Percentiles rank a stretch among this genome's conserved stretches.
Conservation (phyloP, 2,329 filamentous ascomycete species). For the Ampelomyces quisqualis region DNA sequence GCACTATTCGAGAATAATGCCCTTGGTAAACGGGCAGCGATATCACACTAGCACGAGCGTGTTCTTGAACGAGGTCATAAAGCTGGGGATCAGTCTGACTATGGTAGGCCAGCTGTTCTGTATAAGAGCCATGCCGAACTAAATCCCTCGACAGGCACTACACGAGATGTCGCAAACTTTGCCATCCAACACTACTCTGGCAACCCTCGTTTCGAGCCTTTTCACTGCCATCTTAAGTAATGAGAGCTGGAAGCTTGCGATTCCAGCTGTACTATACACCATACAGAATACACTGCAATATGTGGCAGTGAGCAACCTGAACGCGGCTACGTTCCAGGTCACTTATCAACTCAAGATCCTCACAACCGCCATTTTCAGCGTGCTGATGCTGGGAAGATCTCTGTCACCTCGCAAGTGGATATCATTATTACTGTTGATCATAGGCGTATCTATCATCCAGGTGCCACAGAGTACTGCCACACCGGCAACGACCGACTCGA, state of each 20-base stretch:
- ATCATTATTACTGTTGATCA: conserved; percentile 73
- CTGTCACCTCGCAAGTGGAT: conserved; percentile 76
- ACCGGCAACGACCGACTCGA: conserved; percentile 63
- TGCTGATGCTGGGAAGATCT: conserved; percentile 70
- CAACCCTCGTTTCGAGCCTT: conserved; percentile 76
- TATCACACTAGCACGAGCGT: conserved; percentile 95
- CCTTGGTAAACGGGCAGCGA: conserved; percentile 75
- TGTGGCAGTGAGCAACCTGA: conserved; percentile 83
- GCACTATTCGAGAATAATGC: conserved; percentile 95
- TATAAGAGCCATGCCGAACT: not conserved
- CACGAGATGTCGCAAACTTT: conserved; percentile 80
- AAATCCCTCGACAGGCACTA: conserved; percentile 54
- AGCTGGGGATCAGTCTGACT: conserved; percentile 80
- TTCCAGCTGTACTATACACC: conserved; percentile 86
- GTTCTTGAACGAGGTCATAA: conserved; percentile 89
- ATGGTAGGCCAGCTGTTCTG: conserved; percentile 48
- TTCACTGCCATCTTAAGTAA: conserved; percentile 79
- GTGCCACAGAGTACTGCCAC: conserved; percentile 62
- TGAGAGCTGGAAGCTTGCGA: conserved; percentile 91
- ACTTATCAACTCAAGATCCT: conserved; percentile 94
- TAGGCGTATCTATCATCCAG: conserved; percentile 83
- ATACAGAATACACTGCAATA: conserved; percentile 94
- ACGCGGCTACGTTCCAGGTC: conserved; percentile 90
- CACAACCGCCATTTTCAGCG: conserved; percentile 83
- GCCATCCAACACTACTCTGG: conserved; percentile 76